Base-by-base conservation (phyloP, 2,329 filamentous ascomycete species). In the Aureobasidium uvarum region DNA sequence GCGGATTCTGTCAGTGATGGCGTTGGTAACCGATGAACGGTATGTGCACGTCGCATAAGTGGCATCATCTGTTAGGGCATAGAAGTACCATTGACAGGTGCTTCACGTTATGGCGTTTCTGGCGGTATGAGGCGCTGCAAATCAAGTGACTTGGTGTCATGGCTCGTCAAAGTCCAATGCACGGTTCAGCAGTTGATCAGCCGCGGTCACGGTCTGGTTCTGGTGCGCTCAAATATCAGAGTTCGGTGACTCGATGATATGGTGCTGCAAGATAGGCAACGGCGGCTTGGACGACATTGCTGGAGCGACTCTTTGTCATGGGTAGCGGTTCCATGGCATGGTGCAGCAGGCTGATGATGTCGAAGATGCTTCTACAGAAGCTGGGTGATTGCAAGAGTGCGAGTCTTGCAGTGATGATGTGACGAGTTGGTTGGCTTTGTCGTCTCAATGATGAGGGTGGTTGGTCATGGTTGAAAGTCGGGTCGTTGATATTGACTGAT, bases 31-130 rank as follows among this genome's bases (percentile, higher is more conserved):
- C 50, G 28, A n/a, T 39, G 16, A 25, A 38, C 31, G 33, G 51
- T 39, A 33, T 25, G n/a, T 55, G 51, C 51, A 55, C 51, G 51
- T 55, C 51, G 20, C 51, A 55, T 55, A 39, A 16, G 33, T 39
- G 45, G 31, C 51, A 55, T 33, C 20, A 36, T 5, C 33, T 55
- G 51, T 55, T 39, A 4, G 39, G 51, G 33, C 33, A 3, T 25
- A 33, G 39, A 20, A 16, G 20, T 55, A 13, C 51, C 51, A 39
- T 55, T 55, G 51, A 55, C 51, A 55, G n/a, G 51, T 18, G 31
- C 20, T 23, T 23, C 16, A 28, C 10, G 39, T 23, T 4, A 55
- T 55, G 51, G 51, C 51, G 51, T 55, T 52, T 55, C 14, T 55
- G 16, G 52, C 52, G 36, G 52, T 56, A 36, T n/a, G 52, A 56